Base-by-base conservation (phyloP, 139 green algal species). In the Dunaliella primolecta region DNA sequence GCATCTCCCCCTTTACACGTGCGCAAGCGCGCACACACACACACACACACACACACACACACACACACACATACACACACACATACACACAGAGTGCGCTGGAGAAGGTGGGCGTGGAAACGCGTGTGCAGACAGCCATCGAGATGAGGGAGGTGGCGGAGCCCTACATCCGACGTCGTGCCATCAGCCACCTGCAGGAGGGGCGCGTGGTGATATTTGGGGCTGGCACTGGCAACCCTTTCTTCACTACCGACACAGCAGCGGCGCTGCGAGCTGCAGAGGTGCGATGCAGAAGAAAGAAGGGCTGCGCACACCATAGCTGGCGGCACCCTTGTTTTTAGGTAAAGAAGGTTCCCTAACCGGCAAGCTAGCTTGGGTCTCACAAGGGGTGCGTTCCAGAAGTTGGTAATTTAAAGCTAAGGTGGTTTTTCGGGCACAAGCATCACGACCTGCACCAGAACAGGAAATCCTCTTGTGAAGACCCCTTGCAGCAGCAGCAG, bases 241-340 rank as follows among this genome's bases (percentile, higher is more conserved):
- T 98, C 91, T 99, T 99, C 88, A 98, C 97, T 0, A 99, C 97
- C 0, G 97, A 99, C 92, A 99, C 96, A 2, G 96, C 96, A 0
- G 97, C 97, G 1, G 96, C 97, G 24, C 89, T 99, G 84, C 90
- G 97, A 1, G 97, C 97, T 0, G 97, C 97, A 0, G 97, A 99
- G 85, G 97, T 99, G 78, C 91, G 80, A 30, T 1, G 35, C 1
- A 30, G n/a, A n/a, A n/a, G n/a, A n/a, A n/a, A n/a, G n/a, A n/a
- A n/a, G n/a, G n/a, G n/a, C n/a, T n/a, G n/a, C n/a, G n/a, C n/a
- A n/a, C n/a, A n/a, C n/a, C n/a, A n/a, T n/a, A n/a, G n/a, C n/a
- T n/a, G n/a, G n/a, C n/a, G n/a, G n/a, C n/a, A n/a, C n/a, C n/a
- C n/a, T n/a, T n/a, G n/a, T n/a, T n/a, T n/a, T n/a, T n/a, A n/a